phyloP scores from a whole-genome alignment of 176 grass and related monocot species.

The Oryza longistaminata region DNA sequence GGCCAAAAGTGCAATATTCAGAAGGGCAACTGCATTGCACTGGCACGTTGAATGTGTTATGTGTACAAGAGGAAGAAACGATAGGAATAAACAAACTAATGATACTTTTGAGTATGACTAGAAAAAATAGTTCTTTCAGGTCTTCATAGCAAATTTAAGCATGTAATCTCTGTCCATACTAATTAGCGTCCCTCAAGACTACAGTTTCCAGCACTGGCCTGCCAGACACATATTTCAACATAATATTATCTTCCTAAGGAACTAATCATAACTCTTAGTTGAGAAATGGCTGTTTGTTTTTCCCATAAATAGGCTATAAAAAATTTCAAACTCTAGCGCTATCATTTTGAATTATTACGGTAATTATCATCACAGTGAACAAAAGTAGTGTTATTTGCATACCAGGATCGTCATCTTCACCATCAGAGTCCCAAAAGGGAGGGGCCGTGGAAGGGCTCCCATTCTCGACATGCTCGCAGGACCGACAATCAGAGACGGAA shows the following conservation, averaged over 20 bases:
- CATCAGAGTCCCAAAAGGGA: conserved; percentile 66
- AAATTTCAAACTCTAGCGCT: background rate
- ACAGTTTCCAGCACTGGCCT: background rate
- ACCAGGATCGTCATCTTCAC: conserved; percentile 70
- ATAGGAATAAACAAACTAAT: too few species aligned
- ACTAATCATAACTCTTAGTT: conserved; percentile 1
- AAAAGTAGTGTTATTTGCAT: background rate
- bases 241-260: background rate
- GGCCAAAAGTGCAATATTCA: conserved; percentile 25
- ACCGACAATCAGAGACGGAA: conserved; percentile 56
- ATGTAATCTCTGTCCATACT: too few species aligned
- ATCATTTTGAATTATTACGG: background rate
- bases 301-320: background rate
- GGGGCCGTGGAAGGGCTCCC: conserved; percentile 75
- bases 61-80: too few species aligned
- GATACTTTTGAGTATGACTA: too few species aligned
- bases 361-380: conserved; percentile 1
- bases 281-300: background rate
- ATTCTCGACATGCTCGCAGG: conserved; percentile 64
- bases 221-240: background rate
- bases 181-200: too few species aligned
- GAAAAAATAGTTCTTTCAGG: too few species aligned
- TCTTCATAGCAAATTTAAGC: too few species aligned
- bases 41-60: too few species aligned
- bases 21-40: background rate